These are phyloP conservation scores for Neofusicoccum ribis DNA, from an alignment of 2,329 filamentous ascomycete genomes.

Conservation along the genomic window DNA sequence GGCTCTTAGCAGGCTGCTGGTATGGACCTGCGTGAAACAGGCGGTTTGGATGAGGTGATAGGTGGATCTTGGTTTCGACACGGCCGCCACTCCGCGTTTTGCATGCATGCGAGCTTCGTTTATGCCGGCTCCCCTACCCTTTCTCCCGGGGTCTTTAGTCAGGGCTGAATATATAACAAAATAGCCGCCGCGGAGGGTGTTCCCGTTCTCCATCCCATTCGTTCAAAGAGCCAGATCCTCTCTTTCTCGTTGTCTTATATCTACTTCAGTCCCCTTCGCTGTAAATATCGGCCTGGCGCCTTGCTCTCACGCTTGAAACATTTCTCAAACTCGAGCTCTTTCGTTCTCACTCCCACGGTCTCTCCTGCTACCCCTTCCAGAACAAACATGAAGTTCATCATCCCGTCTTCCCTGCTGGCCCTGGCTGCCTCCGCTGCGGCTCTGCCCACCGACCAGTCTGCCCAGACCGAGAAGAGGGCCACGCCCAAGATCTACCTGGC, in stretches of 20 bases:
- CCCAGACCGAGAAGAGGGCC: conserved; percentile 15
- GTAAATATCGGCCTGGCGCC: conserved; percentile 11
- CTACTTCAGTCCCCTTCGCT: not conserved
- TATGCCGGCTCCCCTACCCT: conserved; percentile 1
- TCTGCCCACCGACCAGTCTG: not conserved
- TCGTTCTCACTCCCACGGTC: not conserved
- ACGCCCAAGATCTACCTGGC: conserved; percentile 50
- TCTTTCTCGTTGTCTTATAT: not conserved
- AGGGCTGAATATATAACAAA: conserved; percentile 7
- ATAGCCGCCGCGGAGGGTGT: not conserved
- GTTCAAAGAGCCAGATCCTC: not conserved
- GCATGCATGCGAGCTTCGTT: conserved; percentile 6
- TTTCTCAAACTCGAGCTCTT: not conserved
- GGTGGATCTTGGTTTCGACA: conserved; percentile 19
- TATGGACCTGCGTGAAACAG: not conserved
- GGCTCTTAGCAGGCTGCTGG: conserved; percentile 6
- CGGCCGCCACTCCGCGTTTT: conserved; percentile 7
- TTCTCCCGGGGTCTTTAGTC: not conserved
- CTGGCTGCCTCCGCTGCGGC: conserved; percentile 3
- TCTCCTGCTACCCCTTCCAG: not conserved
- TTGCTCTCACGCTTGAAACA: not conserved
- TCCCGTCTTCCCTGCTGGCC: conserved; percentile 11
- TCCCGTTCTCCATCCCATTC: not conserved
- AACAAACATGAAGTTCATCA: conserved; percentile 15
- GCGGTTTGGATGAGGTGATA: not conserved